These are phyloP conservation scores for Euphorbia tirucalli DNA, from an alignment of 345 rosid species.

Conservation along the genomic window DNA sequence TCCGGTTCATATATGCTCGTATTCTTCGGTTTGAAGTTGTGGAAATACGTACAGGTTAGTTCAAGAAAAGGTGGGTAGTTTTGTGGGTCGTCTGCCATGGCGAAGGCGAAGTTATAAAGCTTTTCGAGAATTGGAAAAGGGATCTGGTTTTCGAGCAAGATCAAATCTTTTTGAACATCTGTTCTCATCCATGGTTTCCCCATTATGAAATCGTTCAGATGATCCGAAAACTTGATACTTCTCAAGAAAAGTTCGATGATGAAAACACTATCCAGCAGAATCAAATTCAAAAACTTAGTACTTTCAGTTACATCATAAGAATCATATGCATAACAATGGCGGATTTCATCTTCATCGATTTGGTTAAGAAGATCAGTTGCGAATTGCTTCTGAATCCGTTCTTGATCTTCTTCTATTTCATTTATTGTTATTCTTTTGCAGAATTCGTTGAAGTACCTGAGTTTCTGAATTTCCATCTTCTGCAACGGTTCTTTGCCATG, in stretches of 20 bases:
- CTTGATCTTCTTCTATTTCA: background rate
- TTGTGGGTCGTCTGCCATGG: background rate
- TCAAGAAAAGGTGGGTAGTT: background rate
- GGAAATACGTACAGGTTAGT: background rate
- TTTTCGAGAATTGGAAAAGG: background rate
- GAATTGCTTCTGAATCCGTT: background rate
- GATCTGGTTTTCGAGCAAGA: slow-evolving; percentile 20
- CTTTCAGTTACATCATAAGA: background rate
- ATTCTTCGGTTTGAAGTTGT: background rate
- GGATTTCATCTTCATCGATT: background rate
- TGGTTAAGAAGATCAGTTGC: background rate
- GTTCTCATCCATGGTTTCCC: slow-evolving; percentile 2
- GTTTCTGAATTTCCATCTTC: background rate
- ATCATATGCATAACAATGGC: background rate
- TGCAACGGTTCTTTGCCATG: background rate
- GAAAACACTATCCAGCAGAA: slow-evolving; percentile 13
- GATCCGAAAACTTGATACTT: no score
- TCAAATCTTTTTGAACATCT: slow-evolving; percentile 2
- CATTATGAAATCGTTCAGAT: slow-evolving; percentile 6
- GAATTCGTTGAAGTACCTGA: slow-evolving; percentile 7
- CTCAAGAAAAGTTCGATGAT: slow-evolving; percentile 21
- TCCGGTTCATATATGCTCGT: background rate
- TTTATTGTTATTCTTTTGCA: background rate
- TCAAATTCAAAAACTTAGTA: background rate
- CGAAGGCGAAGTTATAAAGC: background rate